Evolutionary conservation across 1,284 basidiomycete genomes (phyloP).

Genomic region (Cryptococcus sp.): DNA sequence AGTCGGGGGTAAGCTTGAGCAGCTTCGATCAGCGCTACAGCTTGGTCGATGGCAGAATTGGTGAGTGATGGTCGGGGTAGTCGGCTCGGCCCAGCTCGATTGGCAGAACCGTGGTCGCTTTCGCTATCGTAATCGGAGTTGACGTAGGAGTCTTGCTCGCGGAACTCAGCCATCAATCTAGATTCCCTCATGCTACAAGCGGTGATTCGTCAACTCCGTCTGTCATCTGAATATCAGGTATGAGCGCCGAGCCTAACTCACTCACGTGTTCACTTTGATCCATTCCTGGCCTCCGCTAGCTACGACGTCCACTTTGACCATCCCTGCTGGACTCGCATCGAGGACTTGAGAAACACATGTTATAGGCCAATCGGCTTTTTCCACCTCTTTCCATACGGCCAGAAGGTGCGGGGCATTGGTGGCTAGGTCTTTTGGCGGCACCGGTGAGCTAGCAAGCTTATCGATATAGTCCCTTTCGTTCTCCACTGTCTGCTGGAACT

Average conservation of each 20-base stretch:
- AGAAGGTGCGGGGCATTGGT: conserved; percentile 42
- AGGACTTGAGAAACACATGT: conserved; percentile 35
- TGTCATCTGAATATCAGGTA: neutral
- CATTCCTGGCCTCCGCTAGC: conserved; percentile 70
- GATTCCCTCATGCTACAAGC: conserved; percentile 68
- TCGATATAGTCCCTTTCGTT: conserved; percentile 38
- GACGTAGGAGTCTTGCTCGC: conserved; percentile 77
- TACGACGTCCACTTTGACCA: conserved; percentile 67
- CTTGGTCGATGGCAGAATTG: conserved; percentile 60
- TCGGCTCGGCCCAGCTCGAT: conserved; percentile 1
- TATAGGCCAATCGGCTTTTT: conserved; percentile 33
- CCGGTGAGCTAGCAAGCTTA: conserved; percentile 19
- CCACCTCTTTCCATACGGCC: conserved; percentile 47
- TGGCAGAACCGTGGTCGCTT: conserved; percentile 7
- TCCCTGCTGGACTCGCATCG: conserved; percentile 21
- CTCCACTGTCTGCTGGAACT: conserved; percentile 34
- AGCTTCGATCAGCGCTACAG: conserved; percentile 60
- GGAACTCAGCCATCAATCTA: conserved; percentile 72
- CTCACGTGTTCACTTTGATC: conserved; percentile 84
- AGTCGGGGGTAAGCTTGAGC: conserved; percentile 58
- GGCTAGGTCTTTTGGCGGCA: conserved; percentile 32
- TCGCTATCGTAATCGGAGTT: conserved; percentile 54
- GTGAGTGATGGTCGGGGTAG: conserved; percentile 43
- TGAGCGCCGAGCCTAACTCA: conserved; percentile 26
- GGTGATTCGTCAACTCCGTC: neutral